Evolutionary conservation across 2,329 filamentous ascomycete genomes (phyloP), one percentile per base, ranked within the genome.

Genomic region (Fusarium hainanense): DNA sequence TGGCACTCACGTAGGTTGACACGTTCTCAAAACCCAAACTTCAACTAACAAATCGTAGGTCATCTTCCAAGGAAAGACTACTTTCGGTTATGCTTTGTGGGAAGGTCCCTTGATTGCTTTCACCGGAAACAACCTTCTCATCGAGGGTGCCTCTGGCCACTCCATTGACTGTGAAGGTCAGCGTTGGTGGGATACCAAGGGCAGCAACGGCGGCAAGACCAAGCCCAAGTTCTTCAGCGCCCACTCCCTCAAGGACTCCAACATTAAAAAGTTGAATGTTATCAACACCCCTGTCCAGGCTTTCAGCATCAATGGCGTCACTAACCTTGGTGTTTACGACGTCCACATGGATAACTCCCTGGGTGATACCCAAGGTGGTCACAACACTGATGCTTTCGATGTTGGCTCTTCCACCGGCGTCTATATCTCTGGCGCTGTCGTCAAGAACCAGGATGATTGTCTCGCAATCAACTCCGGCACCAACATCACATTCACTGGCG

Each of bases 81-180:
- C 86, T 56, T 92, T 90, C 74, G 89, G 83, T 21, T 91, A 90
- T 79, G 81, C 87, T 67, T 86, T 90, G 73, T 92, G 89, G 90
- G 76, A 77, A 3, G 90, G 90, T 0, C 90, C 90, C 46, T 82
- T 92, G 16, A 83, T 92, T 71, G 84, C 84, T 28, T 82, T 92
- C 66, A 85, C 85, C 2, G 90, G 90, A 42, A 85, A 78, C 37
- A 80, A 82, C 66, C 83, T 90, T 70, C 83, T 82, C 28, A 82
- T 91, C 41, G 81, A 81, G 11, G 87, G 86, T 48, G 84, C 84
- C 23, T 70, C 79, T 2, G 89, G 68, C 9, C 66, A 70, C 82
- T 82, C 64, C 20, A 83, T 91, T 54, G 82, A 91, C 71, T 86
- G 87, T 58, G 82, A 86, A 41, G 88, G 89, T 37, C 73, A 82